These are phyloP conservation scores for Aurantiochytrium sp. DNA, from an alignment of 108 stramenopile genomes.

Conservation along the genomic window DNA sequence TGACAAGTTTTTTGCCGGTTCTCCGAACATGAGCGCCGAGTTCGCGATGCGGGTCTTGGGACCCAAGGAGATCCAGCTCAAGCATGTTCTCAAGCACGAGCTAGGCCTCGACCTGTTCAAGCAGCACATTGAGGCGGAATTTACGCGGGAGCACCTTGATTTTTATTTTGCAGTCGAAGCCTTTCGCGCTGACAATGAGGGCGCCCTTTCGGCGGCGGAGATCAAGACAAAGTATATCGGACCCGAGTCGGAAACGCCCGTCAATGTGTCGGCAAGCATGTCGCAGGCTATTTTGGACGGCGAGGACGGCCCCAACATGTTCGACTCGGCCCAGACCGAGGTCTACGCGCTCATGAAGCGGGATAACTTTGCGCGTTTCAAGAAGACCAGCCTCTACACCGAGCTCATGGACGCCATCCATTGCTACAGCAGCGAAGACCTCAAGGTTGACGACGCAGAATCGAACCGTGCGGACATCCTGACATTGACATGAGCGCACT, in stretches of 20 bases:
- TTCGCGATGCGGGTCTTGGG: neutral
- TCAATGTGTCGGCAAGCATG: neutral
- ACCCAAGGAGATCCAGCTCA: neutral
- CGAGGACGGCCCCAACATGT: neutral
- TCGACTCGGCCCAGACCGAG: neutral
- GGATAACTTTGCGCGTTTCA: constrained; percentile 36
- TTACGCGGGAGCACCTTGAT: neutral
- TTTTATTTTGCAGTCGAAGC: neutral
- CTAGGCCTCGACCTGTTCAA: neutral
- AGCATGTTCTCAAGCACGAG: neutral
- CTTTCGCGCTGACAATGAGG: neutral
- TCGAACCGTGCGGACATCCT: neutral
- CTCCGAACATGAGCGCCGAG: neutral
- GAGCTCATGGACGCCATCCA: constrained; percentile 31
- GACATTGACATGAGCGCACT: too few relatives aligned
- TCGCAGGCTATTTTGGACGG: neutral
- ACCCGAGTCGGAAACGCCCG: neutral
- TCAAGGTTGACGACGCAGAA: neutral
- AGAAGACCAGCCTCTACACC: neutral
- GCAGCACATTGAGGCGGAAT: constrained; percentile 4
- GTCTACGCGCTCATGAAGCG: constrained; percentile 32
- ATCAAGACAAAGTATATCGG: neutral
- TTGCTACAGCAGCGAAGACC: neutral
- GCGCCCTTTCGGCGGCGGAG: neutral
- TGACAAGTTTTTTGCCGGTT: neutral